A percentile compares a stretch with the other conserved stretches of the same genome.
Conservation (phyloP, 139 green algal species). For the Chlamydomonas schloesseri region DNA sequence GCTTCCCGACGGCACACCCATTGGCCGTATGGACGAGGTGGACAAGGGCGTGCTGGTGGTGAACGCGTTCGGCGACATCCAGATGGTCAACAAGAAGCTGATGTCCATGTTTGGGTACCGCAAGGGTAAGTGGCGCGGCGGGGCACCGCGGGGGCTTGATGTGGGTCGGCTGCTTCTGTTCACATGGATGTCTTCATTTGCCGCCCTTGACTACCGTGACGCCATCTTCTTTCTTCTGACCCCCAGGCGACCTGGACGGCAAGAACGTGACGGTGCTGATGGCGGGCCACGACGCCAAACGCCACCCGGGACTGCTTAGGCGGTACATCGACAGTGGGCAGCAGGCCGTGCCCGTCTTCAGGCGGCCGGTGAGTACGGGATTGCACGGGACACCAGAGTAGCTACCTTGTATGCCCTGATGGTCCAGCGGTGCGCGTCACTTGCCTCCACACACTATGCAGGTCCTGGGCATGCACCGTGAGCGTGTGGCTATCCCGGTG, state of each 20-base stretch:
- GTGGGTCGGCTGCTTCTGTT: too few species aligned
- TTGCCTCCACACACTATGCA: neutral
- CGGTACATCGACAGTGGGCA: neutral
- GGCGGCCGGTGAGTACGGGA: neutral
- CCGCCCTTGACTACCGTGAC: too few species aligned
- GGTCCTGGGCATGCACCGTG: slow-evolving; percentile 29
- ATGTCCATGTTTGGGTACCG: slow-evolving; percentile 25
- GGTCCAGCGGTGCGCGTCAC: too few species aligned
- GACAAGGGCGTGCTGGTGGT: slow-evolving; percentile 2
- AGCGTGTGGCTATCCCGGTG: slow-evolving; percentile 34
- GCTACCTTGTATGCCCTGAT: neutral
- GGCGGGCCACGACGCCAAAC: neutral
- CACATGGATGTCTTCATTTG: too few species aligned
- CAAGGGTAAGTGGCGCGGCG: neutral
- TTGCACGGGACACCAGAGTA: neutral
- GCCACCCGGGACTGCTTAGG: neutral
- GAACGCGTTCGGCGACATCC: slow-evolving; percentile 1
- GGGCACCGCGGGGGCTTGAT: too few species aligned
- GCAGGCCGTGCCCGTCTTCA: neutral
- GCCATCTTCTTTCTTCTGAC: too few species aligned
- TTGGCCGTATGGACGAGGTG: slow-evolving; percentile 39
- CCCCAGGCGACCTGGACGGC: slow-evolving; percentile 39
- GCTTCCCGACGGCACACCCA: slow-evolving; percentile 27
- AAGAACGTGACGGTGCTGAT: slow-evolving; percentile 24
- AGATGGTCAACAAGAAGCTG: slow-evolving; percentile 34